A percentile compares a stretch with the other conserved stretches of the same genome.
phyloP scores from a whole-genome alignment of 805 yeast genomes.

The Tetrapisispora nanseiensis region DNA sequence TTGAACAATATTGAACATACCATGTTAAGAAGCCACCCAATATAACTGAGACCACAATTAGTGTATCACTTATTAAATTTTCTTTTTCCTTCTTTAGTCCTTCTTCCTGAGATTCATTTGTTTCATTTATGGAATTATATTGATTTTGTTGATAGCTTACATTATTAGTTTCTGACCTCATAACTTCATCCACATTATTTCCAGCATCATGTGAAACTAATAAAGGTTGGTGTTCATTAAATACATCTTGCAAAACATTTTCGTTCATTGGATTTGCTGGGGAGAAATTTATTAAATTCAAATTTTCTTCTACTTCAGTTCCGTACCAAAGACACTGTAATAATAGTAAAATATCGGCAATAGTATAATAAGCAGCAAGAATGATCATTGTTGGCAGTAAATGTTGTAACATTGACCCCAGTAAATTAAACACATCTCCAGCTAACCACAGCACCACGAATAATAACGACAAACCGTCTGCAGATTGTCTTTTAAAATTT shows the following conservation, averaged over 20 bases:
- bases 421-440: conserved; percentile 88
- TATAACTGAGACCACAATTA: conserved; percentile 59
- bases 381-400: conserved; percentile 91
- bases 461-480: conserved; percentile 81
- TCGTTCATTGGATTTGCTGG: conserved; percentile 82
- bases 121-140: conserved; percentile 2
- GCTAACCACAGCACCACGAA: conserved; percentile 86
- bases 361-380: conserved; percentile 83
- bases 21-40: conserved; percentile 82
- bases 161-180: not conserved
- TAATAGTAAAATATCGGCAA: conserved; percentile 78
- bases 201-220: conserved; percentile 5
- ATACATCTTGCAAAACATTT: conserved; percentile 44
- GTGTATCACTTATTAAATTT: conserved; percentile 24
- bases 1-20: conserved; percentile 53
- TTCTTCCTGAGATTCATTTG: conserved; percentile 8
- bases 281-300: conserved; percentile 70
- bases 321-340: conserved; percentile 81
- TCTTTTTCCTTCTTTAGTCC: conserved; percentile 14
- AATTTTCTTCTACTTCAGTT: conserved; percentile 31
- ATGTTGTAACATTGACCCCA: conserved; percentile 85
- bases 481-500: conserved; percentile 71
- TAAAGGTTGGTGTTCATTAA: conserved; percentile 29
- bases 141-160: not conserved
- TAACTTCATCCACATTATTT: not conserved